Percentiles rank a stretch among this genome's conserved stretches.
These are phyloP conservation scores for Davidsoniella neocaledoniae DNA, from an alignment of 2,329 filamentous ascomycete species.

Conservation along the genomic window DNA sequence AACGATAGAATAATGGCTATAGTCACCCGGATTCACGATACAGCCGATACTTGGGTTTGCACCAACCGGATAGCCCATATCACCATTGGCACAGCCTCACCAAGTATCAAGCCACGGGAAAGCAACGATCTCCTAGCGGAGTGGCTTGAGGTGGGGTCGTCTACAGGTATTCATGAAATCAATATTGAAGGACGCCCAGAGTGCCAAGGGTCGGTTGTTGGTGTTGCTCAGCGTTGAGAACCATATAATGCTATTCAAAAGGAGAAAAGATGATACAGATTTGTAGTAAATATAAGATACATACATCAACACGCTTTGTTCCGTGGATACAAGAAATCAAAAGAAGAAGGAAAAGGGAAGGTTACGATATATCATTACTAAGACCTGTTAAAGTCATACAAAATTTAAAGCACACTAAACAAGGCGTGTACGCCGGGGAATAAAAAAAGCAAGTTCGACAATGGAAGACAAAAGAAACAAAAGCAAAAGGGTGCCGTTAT, in stretches of 20 bases:
- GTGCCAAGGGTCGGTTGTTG: constrained; percentile 30
- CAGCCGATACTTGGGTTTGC: constrained; percentile 44
- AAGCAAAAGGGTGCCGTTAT: background rate
- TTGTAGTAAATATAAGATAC: too few relatives aligned
- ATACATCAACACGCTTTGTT: background rate
- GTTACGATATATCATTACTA: background rate
- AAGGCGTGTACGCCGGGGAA: too few relatives aligned
- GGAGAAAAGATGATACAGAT: too few relatives aligned
- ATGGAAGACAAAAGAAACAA: background rate
- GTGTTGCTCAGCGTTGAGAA: constrained; percentile 19
- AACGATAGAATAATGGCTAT: constrained; percentile 82
- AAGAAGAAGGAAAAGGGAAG: background rate
- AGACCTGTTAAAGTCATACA: background rate
- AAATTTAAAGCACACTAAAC: background rate
- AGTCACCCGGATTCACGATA: constrained; percentile 54
- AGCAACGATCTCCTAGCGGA: constrained; percentile 67
- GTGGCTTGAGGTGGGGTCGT: constrained; percentile 48
- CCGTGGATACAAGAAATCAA: background rate
- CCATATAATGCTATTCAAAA: too few relatives aligned
- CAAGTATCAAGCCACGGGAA: constrained; percentile 74
- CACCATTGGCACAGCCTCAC: constrained; percentile 67
- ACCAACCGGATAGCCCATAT: constrained; percentile 71
- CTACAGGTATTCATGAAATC: constrained; percentile 29
- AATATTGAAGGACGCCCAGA: constrained; percentile 32
- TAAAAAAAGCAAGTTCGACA: background rate